phyloP scores from a whole-genome alignment of 345 rosid species.

The Balakata baccata region DNA sequence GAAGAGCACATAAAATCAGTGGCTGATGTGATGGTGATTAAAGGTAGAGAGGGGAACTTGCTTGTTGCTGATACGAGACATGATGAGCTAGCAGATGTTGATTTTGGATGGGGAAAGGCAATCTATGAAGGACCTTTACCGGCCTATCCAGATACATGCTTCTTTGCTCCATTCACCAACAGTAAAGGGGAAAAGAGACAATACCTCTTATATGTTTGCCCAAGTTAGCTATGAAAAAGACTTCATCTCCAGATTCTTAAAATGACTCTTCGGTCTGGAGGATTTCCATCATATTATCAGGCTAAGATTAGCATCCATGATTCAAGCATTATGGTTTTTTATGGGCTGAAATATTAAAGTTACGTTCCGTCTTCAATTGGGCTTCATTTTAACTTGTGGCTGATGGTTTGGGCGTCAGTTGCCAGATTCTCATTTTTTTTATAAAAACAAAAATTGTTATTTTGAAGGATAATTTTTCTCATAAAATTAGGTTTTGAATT shows the following conservation, averaged over 20 bases:
- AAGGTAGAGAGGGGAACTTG: not conserved
- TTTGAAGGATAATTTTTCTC: too few relatives aligned
- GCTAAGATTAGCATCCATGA: not conserved
- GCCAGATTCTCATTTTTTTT: too few relatives aligned
- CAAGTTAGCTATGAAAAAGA: slow-evolving; percentile 2
- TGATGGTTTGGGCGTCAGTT: too few relatives aligned
- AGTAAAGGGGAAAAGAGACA: slow-evolving; percentile 15
- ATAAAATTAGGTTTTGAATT: too few relatives aligned
- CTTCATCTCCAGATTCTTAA: slow-evolving; percentile 10
- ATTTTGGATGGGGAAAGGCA: too few relatives aligned
- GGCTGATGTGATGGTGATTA: slow-evolving; percentile 13
- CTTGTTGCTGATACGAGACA: slow-evolving; percentile 6
- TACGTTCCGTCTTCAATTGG: too few relatives aligned
- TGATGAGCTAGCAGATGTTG: slow-evolving; percentile 16
- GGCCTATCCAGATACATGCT: not conserved
- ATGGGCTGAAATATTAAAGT: too few relatives aligned
- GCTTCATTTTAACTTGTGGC: too few relatives aligned
- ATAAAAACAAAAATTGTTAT: too few relatives aligned
- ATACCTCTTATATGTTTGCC: slow-evolving; percentile 15
- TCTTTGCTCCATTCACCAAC: slow-evolving; percentile 8
- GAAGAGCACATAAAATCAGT: slow-evolving; percentile 13
- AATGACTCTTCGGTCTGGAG: not conserved
- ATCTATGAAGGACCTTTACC: too few relatives aligned
- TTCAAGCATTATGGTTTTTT: too few relatives aligned
- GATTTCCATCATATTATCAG: too few relatives aligned